These are phyloP conservation scores for Linnemannia hyalina DNA, from an alignment of 192 early-diverging fungal genomes.

Conservation along the genomic window DNA sequence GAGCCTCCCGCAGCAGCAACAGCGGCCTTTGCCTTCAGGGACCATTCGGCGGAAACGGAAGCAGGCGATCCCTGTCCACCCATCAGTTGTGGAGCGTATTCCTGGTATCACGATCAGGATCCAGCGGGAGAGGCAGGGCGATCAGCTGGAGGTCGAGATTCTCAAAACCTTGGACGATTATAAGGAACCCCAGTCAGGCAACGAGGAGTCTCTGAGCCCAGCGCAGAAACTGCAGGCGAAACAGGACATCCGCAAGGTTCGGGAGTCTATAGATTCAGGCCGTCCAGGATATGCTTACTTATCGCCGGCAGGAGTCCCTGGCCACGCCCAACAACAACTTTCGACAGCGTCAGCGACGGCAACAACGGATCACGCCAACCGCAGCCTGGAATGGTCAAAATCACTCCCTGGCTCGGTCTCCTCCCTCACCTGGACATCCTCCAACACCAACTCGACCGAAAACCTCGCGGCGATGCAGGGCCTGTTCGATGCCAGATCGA, in stretches of 20 bases:
- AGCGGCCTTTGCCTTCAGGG: background rate
- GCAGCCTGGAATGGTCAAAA: background rate
- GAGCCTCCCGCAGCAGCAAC: conserved; percentile 8
- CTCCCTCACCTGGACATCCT: conserved; percentile 17
- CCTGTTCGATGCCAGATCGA: conserved; percentile 20
- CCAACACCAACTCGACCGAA: conserved; percentile 18
- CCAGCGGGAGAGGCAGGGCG: conserved; percentile 40
- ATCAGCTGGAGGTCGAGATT: conserved; percentile 49
- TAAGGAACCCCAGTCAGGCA: background rate
- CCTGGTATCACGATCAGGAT: conserved; percentile 51
- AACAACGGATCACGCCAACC: background rate
- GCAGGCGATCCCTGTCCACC: conserved; percentile 49
- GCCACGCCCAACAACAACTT: background rate
- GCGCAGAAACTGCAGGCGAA: conserved; percentile 20
- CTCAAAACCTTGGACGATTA: conserved; percentile 50
- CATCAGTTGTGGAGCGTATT: conserved; percentile 44
- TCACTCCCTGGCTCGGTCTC: conserved; percentile 4
- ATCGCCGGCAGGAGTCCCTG: conserved; percentile 9
- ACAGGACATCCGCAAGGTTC: conserved; percentile 43
- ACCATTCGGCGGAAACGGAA: conserved; percentile 40
- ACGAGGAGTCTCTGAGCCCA: conserved; percentile 7
- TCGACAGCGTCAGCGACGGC: background rate
- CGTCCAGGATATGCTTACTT: conserved; percentile 38
- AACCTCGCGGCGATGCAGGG: conserved; percentile 15
- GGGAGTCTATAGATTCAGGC: conserved; percentile 46